Base-by-base conservation (phyloP, 2,329 filamentous ascomycete species). In the Lecanicillium sp. region DNA sequence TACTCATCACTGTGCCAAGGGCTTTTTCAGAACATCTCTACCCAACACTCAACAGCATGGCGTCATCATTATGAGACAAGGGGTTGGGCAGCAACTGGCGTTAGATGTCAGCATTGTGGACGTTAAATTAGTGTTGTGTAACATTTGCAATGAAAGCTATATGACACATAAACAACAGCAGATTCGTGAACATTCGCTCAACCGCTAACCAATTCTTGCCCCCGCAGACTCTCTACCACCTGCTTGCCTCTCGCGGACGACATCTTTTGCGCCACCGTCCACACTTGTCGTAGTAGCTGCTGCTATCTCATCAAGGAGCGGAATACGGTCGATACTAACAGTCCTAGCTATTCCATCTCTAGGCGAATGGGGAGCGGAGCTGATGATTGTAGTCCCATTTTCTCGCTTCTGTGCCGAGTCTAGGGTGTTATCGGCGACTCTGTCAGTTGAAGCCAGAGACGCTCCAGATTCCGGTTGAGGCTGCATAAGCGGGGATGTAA, bases 261-360 rank as follows among this genome's bases (percentile, higher is more conserved):
- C 57, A 45, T 71, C 66, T 42, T 59, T 67, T n/a, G 62, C 61
- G 2, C 62, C 58, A 1, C 55, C 57, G 38, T 75, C 71, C 27
- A 69, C 48, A 3, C 67, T 64, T 2, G 65, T 70, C 5, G 62
- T 55, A 12, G 46, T 52, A 3, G 52, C 51, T 6, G 46, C 49
- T 10, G 49, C 49, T 30, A 53, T 52, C 38, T 75, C 69, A 13
- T 74, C 71, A 13, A 82, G 58, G 20, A 80, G 54, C 3, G 77
- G 76, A 33, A 81, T 80, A 14, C 66, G 62, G 44, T 80, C 76
- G 2, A 81, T 53, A 33, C 54, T 58, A 8, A 51, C 49, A 11
- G 44, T 48, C 19, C 50, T 51, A 18, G 45, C 44, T n/a, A 44
- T 47, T 6, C 39, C 46, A 8, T 47, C 44, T 33, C 45, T 48